phyloP scores from a whole-genome alignment of 2,329 filamentous ascomycete species.

The Fusarium gaditjirri region DNA sequence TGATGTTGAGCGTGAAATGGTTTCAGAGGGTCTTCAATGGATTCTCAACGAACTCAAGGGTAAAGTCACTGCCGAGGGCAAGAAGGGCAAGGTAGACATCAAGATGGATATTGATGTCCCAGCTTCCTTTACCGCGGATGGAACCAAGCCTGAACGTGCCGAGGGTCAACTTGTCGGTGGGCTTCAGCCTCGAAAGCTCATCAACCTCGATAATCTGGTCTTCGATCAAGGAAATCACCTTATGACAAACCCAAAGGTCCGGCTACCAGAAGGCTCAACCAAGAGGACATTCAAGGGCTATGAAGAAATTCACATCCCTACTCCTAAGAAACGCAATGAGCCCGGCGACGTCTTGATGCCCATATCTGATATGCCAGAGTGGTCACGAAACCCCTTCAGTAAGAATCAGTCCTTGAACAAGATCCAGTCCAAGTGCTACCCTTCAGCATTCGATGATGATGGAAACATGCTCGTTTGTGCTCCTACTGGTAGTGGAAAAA shows the following conservation, averaged over 20 bases:
- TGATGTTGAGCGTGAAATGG: conserved; percentile 89
- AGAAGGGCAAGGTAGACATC: conserved; percentile 80
- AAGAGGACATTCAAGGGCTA: conserved; percentile 98
- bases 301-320: conserved; percentile 96
- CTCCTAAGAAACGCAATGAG: conserved; percentile 87
- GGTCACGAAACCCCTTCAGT: conserved; percentile 88
- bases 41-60: conserved; percentile 91
- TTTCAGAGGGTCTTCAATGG: conserved; percentile 83
- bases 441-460: conserved; percentile 90
- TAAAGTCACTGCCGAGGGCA: conserved; percentile 69
- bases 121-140: conserved; percentile 63
- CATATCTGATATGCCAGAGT: conserved; percentile 89
- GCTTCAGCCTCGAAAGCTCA: conserved; percentile 84
- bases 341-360: conserved; percentile 84
- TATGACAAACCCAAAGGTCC: conserved; percentile 98
- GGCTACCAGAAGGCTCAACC: conserved; percentile 91
- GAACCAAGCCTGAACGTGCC: conserved; percentile 63
- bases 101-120: conserved; percentile 94
- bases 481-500: conserved; percentile 97
- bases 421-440: conserved; percentile 94
- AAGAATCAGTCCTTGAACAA: conserved; percentile 89
- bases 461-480: conserved; percentile 98
- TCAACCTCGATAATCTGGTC: conserved; percentile 94
- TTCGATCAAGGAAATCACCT: conserved; percentile 99
- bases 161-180: conserved; percentile 82